Conservation (phyloP, 1,284 basidiomycete species). For the Rhodotorula sp. region DNA sequence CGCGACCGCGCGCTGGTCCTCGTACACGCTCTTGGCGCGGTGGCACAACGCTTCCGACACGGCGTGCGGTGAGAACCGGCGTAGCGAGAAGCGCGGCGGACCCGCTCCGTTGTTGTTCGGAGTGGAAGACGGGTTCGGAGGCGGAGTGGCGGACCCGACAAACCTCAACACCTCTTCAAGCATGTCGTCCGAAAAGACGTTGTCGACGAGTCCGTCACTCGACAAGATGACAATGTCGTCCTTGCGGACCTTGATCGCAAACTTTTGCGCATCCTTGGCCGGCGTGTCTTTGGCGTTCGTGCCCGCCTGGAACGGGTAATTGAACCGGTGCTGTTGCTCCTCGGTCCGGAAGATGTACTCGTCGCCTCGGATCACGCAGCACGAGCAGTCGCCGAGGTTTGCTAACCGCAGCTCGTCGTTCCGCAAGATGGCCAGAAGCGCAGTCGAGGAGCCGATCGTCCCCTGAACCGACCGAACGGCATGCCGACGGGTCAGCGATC, state of each 20-base stretch:
- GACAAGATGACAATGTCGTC: conserved; percentile 81
- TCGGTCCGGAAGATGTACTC: conserved; percentile 71
- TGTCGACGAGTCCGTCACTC: conserved; percentile 87
- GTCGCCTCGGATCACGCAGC: conserved; percentile 45
- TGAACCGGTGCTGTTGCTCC: conserved; percentile 96
- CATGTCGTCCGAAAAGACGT: conserved; percentile 92
- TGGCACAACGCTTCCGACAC: conserved; percentile 56
- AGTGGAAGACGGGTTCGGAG: conserved; percentile 14
- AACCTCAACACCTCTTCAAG: conserved; percentile 68
- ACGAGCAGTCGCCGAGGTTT: conserved; percentile 86
- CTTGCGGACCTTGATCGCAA: conserved; percentile 70
- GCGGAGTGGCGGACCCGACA: conserved; percentile 14
- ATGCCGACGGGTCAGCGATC: background rate
- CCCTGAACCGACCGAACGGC: conserved; percentile 47
- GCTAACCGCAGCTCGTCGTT: conserved; percentile 81
- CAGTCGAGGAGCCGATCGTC: conserved; percentile 58
- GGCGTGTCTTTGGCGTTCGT: conserved; percentile 70
- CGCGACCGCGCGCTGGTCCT: conserved; percentile 53
- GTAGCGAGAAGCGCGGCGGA: conserved; percentile 34
- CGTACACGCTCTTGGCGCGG: conserved; percentile 55
- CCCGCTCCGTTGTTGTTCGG: background rate
- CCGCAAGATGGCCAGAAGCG: conserved; percentile 57
- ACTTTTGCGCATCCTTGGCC: conserved; percentile 67
- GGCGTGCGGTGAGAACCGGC: conserved; percentile 54
- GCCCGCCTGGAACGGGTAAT: conserved; percentile 84